Percentiles rank a stretch among this genome's conserved stretches.
Evolutionary conservation across 2,329 filamentous ascomycete genomes (phyloP).

Genomic region (Colletotrichum tabaci): DNA sequence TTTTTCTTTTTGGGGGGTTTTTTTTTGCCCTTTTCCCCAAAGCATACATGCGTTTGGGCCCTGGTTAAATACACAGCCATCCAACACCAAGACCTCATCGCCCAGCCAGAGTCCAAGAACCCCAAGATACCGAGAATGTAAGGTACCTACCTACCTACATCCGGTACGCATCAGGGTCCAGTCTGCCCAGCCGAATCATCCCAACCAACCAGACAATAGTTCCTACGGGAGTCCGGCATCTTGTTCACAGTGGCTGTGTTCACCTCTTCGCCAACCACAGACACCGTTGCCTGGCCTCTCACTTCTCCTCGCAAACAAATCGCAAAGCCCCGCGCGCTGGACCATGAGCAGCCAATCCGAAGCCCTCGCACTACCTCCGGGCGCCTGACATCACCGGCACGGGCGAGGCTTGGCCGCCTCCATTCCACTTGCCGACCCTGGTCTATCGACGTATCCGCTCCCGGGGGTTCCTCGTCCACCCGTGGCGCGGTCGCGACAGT

Average conservation of each 20-base stretch:
- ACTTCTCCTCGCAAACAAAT: conserved; percentile 11
- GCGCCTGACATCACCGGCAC: conserved; percentile 37
- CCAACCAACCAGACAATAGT: neutral
- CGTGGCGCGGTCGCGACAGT: conserved; percentile 11
- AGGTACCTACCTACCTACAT: conserved; percentile 9
- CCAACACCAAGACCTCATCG: neutral
- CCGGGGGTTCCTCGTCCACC: conserved; percentile 26
- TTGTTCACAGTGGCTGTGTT: conserved; percentile 28
- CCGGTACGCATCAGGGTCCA: conserved; percentile 8
- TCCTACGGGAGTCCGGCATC: conserved; percentile 14
- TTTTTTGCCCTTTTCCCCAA: neutral
- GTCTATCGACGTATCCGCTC: conserved; percentile 9
- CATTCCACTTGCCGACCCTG: neutral
- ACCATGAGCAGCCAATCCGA: conserved; percentile 3
- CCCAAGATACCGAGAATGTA: conserved; percentile 2
- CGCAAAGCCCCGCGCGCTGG: neutral
- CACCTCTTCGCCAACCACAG: conserved; percentile 9
- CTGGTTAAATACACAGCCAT: neutral
- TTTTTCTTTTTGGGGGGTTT: too few relatives aligned
- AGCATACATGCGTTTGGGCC: neutral
- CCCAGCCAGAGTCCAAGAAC: conserved; percentile 1
- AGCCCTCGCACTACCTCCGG: conserved; percentile 1
- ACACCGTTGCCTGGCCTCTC: neutral
- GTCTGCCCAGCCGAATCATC: conserved; percentile 6
- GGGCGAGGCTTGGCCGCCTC: conserved; percentile 24